A percentile compares a stretch with the other conserved stretches of the same genome.
These are phyloP conservation scores for Pleurotus cornucopiae DNA, from an alignment of 768 basidiomycete species.

Conservation along the genomic window DNA sequence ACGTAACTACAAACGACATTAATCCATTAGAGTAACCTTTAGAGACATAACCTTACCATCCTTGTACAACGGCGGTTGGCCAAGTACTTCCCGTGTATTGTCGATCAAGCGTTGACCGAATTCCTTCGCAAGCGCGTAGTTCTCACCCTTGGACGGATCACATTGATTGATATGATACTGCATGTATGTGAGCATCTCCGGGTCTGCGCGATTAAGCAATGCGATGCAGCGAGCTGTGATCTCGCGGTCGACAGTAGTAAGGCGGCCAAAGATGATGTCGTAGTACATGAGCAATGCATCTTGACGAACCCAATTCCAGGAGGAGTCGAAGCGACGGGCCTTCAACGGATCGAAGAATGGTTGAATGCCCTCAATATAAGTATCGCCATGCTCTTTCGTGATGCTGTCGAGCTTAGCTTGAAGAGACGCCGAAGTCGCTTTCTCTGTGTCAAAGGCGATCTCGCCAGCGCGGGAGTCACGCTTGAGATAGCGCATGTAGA, in stretches of 20 bases:
- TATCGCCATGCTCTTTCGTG: conserved; percentile 86
- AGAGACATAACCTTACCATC: conserved; percentile 61
- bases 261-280: conserved; percentile 94
- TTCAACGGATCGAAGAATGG: conserved; percentile 94
- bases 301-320: conserved; percentile 99
- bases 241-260: conserved; percentile 92
- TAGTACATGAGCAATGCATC: conserved; percentile 96
- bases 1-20: conserved; percentile 61
- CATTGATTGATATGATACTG: conserved; percentile 89
- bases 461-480: conserved; percentile 93
- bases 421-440: conserved; percentile 62
- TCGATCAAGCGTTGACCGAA: conserved; percentile 95
- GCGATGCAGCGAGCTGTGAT: conserved; percentile 96
- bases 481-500: conserved; percentile 95
- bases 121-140: conserved; percentile 92
- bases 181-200: conserved; percentile 90
- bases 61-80: conserved; percentile 86
- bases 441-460: conserved; percentile 83
- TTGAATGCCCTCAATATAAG: conserved; percentile 91
- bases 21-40: conserved; percentile 8
- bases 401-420: conserved; percentile 89
- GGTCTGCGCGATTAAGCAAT: conserved; percentile 96
- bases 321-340: conserved; percentile 96
- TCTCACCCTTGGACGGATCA: conserved; percentile 80
- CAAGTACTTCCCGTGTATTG: conserved; percentile 84